Evolutionary conservation across 208 protist species (phyloP), one percentile per base, ranked within the genome.

Genomic region (Strigomonas culicis): DNA sequence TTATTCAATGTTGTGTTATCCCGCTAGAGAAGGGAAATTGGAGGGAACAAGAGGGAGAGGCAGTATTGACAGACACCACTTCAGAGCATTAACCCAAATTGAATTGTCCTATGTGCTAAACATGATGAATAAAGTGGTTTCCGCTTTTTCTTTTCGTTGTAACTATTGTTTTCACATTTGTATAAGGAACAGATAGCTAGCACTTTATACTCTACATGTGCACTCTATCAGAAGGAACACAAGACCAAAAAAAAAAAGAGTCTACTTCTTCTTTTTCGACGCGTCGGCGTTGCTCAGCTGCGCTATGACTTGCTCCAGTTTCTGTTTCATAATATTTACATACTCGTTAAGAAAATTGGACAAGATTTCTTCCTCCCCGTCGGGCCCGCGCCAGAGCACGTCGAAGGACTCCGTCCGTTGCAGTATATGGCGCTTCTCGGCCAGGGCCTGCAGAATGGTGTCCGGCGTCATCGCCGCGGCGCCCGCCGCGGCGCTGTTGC

Each of bases 261-360:
- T 3, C 15, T 44, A 44, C 39, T 44, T 44, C 13, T 44, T 44
- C 39, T 44, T 44, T 44, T 44, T 44, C 11, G 39, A 44, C 8
- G 39, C 39, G 1, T 44, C 39, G 8, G 19, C 39, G 15, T 27
- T 41, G 1, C 21, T 41, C 3, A 61, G 2, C 19, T 61, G 57
- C 1, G 8, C 4, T 3, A 49, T 41, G 2, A 61, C 34, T 6
- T 32, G 36, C 13, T 61, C 57, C 30, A 47, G 27, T n/a, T 49
- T 61, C 57, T 61, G 34, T 21, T 61, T 61, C 28, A 61, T 44
- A 2, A 61, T 44, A 24, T 30, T 25, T 31, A 61, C 36, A 41
- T 61, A 61, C 19, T 61, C 57, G 43, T 61, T 61, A 2, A 61
- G n/a, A 61, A 61, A 61, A 19, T n/a, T 25, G 21, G 36, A 21